These are phyloP conservation scores for Colletotrichum sp. DNA, from an alignment of 2,329 filamentous ascomycete genomes.

Conservation along the genomic window DNA sequence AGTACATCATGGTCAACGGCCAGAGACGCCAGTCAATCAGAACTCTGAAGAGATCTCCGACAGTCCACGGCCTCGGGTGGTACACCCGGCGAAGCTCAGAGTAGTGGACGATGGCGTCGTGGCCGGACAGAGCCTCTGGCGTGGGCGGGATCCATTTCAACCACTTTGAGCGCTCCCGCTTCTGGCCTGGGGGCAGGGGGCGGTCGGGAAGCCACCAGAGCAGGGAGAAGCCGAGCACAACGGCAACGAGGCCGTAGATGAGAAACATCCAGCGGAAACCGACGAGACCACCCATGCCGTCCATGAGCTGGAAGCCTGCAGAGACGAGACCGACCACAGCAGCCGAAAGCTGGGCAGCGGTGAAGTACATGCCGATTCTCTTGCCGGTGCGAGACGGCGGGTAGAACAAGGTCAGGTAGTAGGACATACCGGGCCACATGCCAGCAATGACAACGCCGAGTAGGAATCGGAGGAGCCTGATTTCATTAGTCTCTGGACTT, in stretches of 20 bases:
- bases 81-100: conserved; percentile 83
- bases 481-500: conserved; percentile 14
- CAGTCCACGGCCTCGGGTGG: conserved; percentile 73
- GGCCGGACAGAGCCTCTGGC: conserved; percentile 74
- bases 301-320: conserved; percentile 91
- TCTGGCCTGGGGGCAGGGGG: conserved; percentile 75
- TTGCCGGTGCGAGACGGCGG: conserved; percentile 86
- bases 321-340: conserved; percentile 89
- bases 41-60: conserved; percentile 72
- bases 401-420: conserved; percentile 91
- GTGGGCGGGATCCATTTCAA: conserved; percentile 71
- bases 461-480: conserved; percentile 77
- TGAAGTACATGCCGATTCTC: conserved; percentile 89
- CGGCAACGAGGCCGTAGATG: conserved; percentile 78
- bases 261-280: conserved; percentile 95
- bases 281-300: conserved; percentile 75
- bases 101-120: conserved; percentile 84
- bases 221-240: conserved; percentile 73
- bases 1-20: conserved; percentile 90
- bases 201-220: conserved; percentile 93
- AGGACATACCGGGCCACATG: conserved; percentile 96
- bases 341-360: conserved; percentile 85
- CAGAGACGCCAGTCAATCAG: conserved; percentile 87
- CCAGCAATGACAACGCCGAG: conserved; percentile 88
- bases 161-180: conserved; percentile 53